Conservation (phyloP, 192 early-diverging fungal species). For the Podila epigama region DNA sequence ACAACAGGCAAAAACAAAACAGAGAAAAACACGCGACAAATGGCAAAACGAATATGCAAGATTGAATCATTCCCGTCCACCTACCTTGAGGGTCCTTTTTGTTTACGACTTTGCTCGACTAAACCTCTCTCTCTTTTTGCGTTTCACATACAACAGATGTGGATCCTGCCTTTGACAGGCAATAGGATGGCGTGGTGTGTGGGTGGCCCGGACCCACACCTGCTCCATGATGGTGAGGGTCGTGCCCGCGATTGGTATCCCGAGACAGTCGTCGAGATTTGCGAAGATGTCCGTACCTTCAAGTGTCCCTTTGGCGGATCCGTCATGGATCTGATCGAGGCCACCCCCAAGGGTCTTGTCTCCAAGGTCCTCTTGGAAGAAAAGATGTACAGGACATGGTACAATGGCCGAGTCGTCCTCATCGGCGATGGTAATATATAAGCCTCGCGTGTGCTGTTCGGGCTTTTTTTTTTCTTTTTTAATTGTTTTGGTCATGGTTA, state of each 20-base stretch:
- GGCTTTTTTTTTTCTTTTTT: background rate
- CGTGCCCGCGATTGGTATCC: constrained; percentile 44
- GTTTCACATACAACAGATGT: constrained; percentile 21
- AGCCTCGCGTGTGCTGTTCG: background rate
- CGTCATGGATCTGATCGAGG: constrained; percentile 43
- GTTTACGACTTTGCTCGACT: background rate
- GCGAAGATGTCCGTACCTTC: constrained; percentile 49
- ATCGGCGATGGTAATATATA: constrained; percentile 38
- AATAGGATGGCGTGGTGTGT: constrained; percentile 50
- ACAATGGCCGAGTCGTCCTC: constrained; percentile 37
- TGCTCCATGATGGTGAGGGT: background rate
- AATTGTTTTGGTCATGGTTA: too few species aligned
- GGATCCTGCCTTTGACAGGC: constrained; percentile 43
- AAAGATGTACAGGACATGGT: constrained; percentile 44
- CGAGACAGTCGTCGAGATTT: constrained; percentile 42
- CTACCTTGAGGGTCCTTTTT: too few species aligned
- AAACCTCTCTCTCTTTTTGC: background rate
- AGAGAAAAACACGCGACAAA: too few species aligned
- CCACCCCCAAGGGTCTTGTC: constrained; percentile 36
- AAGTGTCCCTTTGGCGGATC: constrained; percentile 46
- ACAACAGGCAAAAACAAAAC: too few species aligned
- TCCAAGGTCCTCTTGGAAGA: constrained; percentile 44
- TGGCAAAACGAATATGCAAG: too few species aligned
- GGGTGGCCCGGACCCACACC: constrained; percentile 41
- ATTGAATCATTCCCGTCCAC: too few species aligned